These are phyloP conservation scores for Metschnikowia drakensbergensis DNA, from an alignment of 805 yeast species.

Conservation along the genomic window DNA sequence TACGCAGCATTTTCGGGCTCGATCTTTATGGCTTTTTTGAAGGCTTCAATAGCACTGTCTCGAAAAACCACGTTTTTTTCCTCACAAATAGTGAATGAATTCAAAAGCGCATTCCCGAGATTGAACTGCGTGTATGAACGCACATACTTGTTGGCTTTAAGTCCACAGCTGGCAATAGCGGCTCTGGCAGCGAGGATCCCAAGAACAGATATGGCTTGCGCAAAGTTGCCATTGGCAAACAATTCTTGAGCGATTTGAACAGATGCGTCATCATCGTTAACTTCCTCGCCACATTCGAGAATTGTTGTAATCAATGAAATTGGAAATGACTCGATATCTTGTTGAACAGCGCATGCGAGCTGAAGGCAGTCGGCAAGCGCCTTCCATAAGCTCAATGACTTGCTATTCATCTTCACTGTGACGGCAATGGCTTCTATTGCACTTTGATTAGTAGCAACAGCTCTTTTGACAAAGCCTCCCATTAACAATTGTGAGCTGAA, in stretches of 20 bases:
- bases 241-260: slow-evolving; percentile 13
- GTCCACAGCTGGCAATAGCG: slow-evolving; percentile 36
- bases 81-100: slow-evolving; percentile 30
- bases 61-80: slow-evolving; percentile 24
- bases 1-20: slow-evolving; percentile 67
- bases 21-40: slow-evolving; percentile 65
- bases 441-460: slow-evolving; percentile 44
- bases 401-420: slow-evolving; percentile 33
- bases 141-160: slow-evolving; percentile 43
- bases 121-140: slow-evolving; percentile 60
- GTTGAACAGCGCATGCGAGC: slow-evolving; percentile 53
- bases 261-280: slow-evolving; percentile 18
- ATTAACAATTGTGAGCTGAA: slow-evolving; percentile 49
- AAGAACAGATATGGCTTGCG: slow-evolving; percentile 36
- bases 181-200: slow-evolving; percentile 46
- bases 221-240: slow-evolving; percentile 14
- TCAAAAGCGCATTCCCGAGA: slow-evolving; percentile 62
- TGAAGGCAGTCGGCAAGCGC: slow-evolving; percentile 54
- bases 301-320: slow-evolving; percentile 16
- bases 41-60: slow-evolving; percentile 49
- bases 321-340: slow-evolving; percentile 50
- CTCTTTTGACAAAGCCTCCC: slow-evolving; percentile 67
- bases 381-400: slow-evolving; percentile 63
- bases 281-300: slow-evolving; percentile 14
- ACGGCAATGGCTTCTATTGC: slow-evolving; percentile 43